A percentile compares a stretch with the other conserved stretches of the same genome.
Conservation (phyloP, 257 asterid species). For the Knoxia roxburghii region DNA sequence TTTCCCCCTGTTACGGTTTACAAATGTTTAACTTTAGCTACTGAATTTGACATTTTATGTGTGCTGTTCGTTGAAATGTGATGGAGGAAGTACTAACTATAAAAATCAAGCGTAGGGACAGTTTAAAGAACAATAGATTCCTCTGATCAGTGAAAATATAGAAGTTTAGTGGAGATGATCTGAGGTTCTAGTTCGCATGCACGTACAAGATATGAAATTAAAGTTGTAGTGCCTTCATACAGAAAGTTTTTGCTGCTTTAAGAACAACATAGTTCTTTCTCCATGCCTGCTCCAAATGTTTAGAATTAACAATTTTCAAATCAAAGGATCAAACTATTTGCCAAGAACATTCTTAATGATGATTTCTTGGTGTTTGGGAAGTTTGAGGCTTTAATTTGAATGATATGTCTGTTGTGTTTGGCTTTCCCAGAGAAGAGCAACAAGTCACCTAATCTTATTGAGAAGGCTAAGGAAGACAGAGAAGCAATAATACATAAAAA, state of each 20-base stretch:
- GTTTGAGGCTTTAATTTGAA: not conserved
- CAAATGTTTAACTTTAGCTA: no score
- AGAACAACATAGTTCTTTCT: not conserved
- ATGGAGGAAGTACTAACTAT: no score
- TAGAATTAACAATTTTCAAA: no score
- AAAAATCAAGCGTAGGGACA: not conserved
- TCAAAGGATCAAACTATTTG: not conserved
- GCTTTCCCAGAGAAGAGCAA: conserved; percentile 27
- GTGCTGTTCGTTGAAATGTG: no score
- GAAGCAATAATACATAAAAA: conserved; percentile 20
- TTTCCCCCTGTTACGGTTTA: no score
- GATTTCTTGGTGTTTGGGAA: not conserved
- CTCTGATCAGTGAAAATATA: not conserved
- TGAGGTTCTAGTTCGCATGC: not conserved
- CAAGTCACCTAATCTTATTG: conserved; percentile 25
- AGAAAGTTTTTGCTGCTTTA: not conserved
- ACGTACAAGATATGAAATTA: not conserved
- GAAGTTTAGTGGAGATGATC: not conserved
- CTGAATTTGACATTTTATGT: no score
- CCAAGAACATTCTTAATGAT: not conserved
- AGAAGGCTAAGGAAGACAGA: conserved; percentile 29
- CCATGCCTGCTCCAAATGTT: not conserved
- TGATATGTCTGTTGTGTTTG: not conserved
- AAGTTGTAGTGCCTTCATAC: no score
- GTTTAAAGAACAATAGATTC: not conserved